Base-by-base conservation (phyloP, 345 rosid genomes). In the Conringia planisiliqua region DNA sequence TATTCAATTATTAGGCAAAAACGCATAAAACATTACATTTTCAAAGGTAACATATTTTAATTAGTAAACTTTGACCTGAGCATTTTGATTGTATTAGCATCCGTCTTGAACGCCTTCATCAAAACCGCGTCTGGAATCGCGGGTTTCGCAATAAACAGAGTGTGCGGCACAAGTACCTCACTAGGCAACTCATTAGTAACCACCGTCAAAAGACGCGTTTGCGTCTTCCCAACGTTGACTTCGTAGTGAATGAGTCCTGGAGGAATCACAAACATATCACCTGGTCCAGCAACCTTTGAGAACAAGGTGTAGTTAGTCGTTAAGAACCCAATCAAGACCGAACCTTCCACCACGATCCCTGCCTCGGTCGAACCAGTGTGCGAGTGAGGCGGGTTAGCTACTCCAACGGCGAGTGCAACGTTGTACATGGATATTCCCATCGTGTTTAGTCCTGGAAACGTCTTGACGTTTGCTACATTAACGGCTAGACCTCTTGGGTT, bases 121-220 rank as follows among this genome's bases (percentile, higher is more conserved):
- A 89, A 51, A 44, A 91, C 93, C 22, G 68, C 78, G 62, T 78
- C 66, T 14, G 90, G 96, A 50, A 90, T 72, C 11, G 85, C 18
- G 17, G 95, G 94, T 16, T 71, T 62, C 18, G 90, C 67, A 61
- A 64, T 78, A 39, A 92, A 80, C 26, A 87, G 74, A 24, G 69
- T 80, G 13, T 47, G 7, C 1, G 91, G 59, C 22, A 64, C 10
- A 26, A 83, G 24, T 38, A 26, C 88, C 43, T 80, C 71, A 2
- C 88, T 88, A 12, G 96, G 92, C 57, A 83, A 52, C n/a, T 86
- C 90, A 56, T 88, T 86, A 75, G 84, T 81, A 82, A 92, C 88
- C 57, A 90, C 83, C 1, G 95, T 77, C 81, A 82, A 62, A 63
- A 84, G 22, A 8, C 80, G 84, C 10, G 86, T 86, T 58, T 77